These are phyloP conservation scores for Ganoderma sinense DNA, from an alignment of 1,284 basidiomycete genomes.

Conservation along the genomic window DNA sequence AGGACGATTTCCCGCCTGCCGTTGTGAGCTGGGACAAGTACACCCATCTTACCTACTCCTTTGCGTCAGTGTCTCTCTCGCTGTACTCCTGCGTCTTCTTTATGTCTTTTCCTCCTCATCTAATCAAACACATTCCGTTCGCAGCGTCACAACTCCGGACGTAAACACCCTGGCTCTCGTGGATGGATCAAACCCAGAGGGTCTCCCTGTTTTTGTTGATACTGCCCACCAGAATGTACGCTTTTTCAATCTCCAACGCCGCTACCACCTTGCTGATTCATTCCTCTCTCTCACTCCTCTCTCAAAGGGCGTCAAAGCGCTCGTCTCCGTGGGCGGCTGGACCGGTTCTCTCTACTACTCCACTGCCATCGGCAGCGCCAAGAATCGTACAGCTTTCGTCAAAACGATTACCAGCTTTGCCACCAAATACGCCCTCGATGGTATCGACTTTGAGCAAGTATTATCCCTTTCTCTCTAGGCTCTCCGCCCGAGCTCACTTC, in stretches of 20 bases:
- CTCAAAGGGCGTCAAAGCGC: slow-evolving; percentile 69
- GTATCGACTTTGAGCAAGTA: slow-evolving; percentile 85
- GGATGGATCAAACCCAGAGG: slow-evolving; percentile 29
- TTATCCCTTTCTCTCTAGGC: slow-evolving; percentile 33
- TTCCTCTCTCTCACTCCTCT: slow-evolving; percentile 64
- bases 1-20: slow-evolving; percentile 52
- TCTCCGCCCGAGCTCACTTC: neutral
- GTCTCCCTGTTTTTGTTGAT: slow-evolving; percentile 40
- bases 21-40: slow-evolving; percentile 68
- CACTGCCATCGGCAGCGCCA: slow-evolving; percentile 61
- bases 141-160: slow-evolving; percentile 35
- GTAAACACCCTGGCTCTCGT: slow-evolving; percentile 33
- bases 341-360: slow-evolving; percentile 78
- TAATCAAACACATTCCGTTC: too few species aligned
- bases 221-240: slow-evolving; percentile 39
- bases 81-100: neutral
- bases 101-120: neutral
- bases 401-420: slow-evolving; percentile 68
- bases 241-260: slow-evolving; percentile 44
- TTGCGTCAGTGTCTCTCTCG: slow-evolving; percentile 56
- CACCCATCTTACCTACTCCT: slow-evolving; percentile 70
- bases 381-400: slow-evolving; percentile 72
- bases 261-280: slow-evolving; percentile 79
- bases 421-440: slow-evolving; percentile 71
- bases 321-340: slow-evolving; percentile 87